Conservation (phyloP, 2,329 filamentous ascomycete species). For the Fusarium avenaceum region DNA sequence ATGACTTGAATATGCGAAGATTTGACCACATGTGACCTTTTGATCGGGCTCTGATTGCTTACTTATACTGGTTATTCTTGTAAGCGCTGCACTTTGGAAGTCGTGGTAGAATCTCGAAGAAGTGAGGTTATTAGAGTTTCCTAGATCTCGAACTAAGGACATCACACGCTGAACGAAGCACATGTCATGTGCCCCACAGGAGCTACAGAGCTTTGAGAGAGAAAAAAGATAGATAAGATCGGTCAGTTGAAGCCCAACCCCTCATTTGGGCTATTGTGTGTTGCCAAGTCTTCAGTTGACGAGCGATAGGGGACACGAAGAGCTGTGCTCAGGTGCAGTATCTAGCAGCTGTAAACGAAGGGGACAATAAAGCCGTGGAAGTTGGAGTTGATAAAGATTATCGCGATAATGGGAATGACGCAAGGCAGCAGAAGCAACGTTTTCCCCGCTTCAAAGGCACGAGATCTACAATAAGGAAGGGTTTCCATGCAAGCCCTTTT, state of each 20-base stretch:
- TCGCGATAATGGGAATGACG: neutral
- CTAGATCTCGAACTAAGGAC: conserved; percentile 8
- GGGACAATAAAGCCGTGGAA: neutral
- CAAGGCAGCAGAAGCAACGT: conserved; percentile 12
- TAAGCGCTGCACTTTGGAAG: neutral
- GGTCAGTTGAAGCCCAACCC: conserved; percentile 9
- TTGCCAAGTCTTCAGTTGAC: neutral
- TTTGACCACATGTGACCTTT: conserved; percentile 12
- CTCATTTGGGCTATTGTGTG: neutral
- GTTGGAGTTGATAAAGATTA: neutral
- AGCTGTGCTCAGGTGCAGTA: neutral
- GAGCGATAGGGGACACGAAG: neutral
- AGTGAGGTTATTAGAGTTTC: conserved; percentile 16
- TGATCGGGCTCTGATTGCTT: neutral
- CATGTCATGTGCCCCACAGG: neutral
- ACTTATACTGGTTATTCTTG: neutral
- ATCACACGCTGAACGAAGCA: conserved; percentile 8
- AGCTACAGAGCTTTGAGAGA: neutral
- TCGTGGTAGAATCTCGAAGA: neutral
- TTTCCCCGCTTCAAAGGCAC: conserved; percentile 15
- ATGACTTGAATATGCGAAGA: conserved; percentile 37
- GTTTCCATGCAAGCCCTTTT: neutral
- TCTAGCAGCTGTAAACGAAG: neutral
- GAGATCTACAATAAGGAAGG: conserved; percentile 14
- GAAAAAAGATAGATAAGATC: neutral